phyloP scores from a whole-genome alignment of 305 asterid species.

The Petunia hybrid region DNA sequence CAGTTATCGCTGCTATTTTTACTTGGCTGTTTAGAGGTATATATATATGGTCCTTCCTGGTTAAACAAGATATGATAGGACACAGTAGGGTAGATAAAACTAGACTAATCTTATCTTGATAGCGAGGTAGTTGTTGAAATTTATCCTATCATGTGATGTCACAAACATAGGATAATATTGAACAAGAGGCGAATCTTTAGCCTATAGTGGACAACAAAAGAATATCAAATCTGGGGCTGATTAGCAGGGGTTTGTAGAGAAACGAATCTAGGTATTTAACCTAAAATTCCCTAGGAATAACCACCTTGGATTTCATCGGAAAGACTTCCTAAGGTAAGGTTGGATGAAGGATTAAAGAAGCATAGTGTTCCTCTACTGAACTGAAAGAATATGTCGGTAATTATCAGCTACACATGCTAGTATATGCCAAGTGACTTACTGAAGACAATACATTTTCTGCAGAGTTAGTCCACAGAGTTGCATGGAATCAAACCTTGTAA shows the following conservation, averaged over 20 bases:
- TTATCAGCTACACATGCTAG: background rate
- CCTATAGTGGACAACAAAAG: background rate
- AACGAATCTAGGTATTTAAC: background rate
- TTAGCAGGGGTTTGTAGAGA: background rate
- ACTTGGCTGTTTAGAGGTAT: too few relatives aligned
- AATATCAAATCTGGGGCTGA: background rate
- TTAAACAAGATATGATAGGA: background rate
- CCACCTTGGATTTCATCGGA: background rate
- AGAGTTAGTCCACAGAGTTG: background rate
- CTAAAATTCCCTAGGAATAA: background rate
- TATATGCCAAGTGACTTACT: background rate
- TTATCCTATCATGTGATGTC: background rate
- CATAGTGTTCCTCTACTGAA: background rate
- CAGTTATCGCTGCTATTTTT: too few relatives aligned
- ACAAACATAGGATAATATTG: background rate
- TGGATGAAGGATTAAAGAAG: background rate
- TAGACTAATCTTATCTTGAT: background rate
- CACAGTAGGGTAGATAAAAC: background rate
- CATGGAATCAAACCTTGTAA: background rate
- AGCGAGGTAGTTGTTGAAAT: background rate
- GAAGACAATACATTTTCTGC: background rate
- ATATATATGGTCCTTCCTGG: background rate
- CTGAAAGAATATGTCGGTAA: background rate
- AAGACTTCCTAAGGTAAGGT: background rate
- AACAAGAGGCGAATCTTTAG: background rate